A percentile compares a stretch with the other conserved stretches of the same genome.
Conservation (phyloP, 305 asterid genomes). For the Coffea humblotiana region DNA sequence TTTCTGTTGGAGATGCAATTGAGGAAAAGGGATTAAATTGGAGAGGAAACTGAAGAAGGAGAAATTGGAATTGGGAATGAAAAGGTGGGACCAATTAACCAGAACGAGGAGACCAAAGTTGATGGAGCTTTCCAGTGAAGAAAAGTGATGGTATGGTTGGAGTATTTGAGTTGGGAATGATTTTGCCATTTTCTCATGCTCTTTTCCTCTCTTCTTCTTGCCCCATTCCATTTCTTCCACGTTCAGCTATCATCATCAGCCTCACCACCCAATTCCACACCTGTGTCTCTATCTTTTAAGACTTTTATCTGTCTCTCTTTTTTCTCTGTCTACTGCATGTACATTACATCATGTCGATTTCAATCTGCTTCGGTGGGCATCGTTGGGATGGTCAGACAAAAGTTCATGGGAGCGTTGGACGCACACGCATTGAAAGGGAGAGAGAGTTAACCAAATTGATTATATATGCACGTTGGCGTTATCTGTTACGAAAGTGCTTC, state of each 20-base stretch:
- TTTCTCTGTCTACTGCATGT: not conserved
- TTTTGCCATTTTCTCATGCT: not conserved
- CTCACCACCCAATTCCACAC: constrained; percentile 16
- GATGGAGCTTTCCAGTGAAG: constrained; percentile 28
- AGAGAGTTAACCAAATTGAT: too few relatives aligned
- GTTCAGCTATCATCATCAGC: constrained; percentile 17
- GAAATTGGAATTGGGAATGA: not conserved
- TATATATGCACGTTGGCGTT: too few relatives aligned
- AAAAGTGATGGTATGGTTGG: constrained; percentile 2
- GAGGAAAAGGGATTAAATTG: constrained; percentile 1
- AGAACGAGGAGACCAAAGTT: constrained; percentile 1
- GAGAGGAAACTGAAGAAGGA: not conserved
- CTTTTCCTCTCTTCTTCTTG: not conserved
- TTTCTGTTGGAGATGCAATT: not conserved
- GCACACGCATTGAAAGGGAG: too few relatives aligned
- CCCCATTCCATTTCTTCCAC: constrained; percentile 4
- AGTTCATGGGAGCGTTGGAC: too few relatives aligned
- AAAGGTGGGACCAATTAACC: constrained; percentile 12
- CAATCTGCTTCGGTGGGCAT: too few relatives aligned
- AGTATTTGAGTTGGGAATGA: not conserved
- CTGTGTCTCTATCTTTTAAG: not conserved
- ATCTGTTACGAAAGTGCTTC: too few relatives aligned
- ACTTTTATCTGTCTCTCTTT: not conserved
- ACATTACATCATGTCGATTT: too few relatives aligned
- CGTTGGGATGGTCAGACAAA: too few relatives aligned